Evolutionary conservation across 78 protist genomes (phyloP), one percentile per base, ranked within the genome.

Genomic region (Dictyostelium intermedium): DNA sequence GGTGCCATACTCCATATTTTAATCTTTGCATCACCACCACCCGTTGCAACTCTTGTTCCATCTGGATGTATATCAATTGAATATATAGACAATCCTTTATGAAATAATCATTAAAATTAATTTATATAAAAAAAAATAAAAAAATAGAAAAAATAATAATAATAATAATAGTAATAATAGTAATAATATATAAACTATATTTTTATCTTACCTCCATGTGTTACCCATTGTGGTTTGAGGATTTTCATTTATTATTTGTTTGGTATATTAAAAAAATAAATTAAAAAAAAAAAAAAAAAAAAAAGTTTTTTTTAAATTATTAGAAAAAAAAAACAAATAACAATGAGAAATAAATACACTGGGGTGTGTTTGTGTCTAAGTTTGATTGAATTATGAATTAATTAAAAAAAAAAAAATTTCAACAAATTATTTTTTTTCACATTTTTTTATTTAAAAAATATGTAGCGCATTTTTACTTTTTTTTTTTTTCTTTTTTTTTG

Each of bases 21-120:
- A 5, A 91, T 80, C n/a, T 53, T 82, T 80, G 83, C 74, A 60
- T 95, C 97, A 34, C 95, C 91, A 10, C 97, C 97, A 8, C 93
- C 94, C 13, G 97, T 96, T 30, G 93, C 97, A 16, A 96, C 78
- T 32, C 96, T 92, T 25, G 70, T 84, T 0, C 97, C 96, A 45
- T 92, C 97, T 25, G 97, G 97, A 70, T 96, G 97, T 41, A 91
- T 43, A 86, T 96, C 92, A 69, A 91, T 27, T 41, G 96, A 92
- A 25, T 60, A 83, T 61, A 96, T 96, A 32, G 97, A 66, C 30
- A 83, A 69, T 1, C 95, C 96, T 61, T 74, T n/a, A 70, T 34
- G 79, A 72, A 30, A 13, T 16, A 6, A 16, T 23, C 34, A 5
- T 5, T 16, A 72, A 11, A 34, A 72, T 72, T 35, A 72, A 9